These are phyloP conservation scores for Pinus taeda DNA, from an alignment of 75 land plant species.

Conservation along the genomic window DNA sequence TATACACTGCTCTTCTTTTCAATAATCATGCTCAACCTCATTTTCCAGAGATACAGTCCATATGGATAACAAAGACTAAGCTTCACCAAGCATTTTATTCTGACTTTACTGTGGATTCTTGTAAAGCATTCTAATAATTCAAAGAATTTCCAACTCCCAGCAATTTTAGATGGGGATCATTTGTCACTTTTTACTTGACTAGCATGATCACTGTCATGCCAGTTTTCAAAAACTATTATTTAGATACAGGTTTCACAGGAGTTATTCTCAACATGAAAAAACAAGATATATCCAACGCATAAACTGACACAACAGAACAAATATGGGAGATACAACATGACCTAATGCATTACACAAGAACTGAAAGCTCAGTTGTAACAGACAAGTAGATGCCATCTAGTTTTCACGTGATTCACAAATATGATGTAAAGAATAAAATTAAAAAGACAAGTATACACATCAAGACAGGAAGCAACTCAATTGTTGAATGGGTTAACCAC, in stretches of 20 bases:
- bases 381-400: background rate
- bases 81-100: background rate
- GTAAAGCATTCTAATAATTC: background rate
- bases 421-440: background rate
- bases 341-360: background rate
- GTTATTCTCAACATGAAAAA: background rate
- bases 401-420: background rate
- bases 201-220: background rate
- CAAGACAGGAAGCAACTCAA: background rate
- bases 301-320: background rate
- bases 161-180: background rate
- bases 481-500: background rate
- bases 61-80: background rate
- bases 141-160: background rate
- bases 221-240: background rate
- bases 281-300: background rate
- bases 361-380: background rate
- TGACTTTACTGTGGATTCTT: background rate
- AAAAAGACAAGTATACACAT: background rate
- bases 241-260: background rate
- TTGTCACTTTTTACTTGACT: background rate
- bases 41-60: background rate
- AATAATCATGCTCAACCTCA: background rate
- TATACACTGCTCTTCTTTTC: background rate
- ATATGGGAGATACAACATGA: no score